Percentiles rank a stretch among this genome's conserved stretches.
phyloP scores from a whole-genome alignment of 139 green algal species.

The Dunaliella primolecta region DNA sequence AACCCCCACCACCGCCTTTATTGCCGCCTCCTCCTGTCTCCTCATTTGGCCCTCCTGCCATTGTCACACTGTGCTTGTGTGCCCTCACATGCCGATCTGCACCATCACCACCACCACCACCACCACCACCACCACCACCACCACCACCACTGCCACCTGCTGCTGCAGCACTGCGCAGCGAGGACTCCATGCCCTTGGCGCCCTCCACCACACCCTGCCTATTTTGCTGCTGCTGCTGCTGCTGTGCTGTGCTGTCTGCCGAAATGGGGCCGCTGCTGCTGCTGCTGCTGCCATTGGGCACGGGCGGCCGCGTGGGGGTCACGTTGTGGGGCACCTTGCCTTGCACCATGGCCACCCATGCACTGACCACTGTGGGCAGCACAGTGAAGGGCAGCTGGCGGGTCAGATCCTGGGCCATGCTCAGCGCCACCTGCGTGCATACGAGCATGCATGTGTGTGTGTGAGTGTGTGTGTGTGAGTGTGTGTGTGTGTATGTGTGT shows the following conservation, averaged over 20 bases:
- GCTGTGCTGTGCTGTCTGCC: no score
- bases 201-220: no score
- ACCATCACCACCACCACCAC: no score
- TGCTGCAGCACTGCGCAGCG: no score
- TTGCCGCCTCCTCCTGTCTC: background rate
- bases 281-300: background rate
- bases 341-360: constrained; percentile 25
- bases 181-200: no score
- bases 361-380: constrained; percentile 18
- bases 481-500: background rate
- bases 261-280: background rate
- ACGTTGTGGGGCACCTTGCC: background rate
- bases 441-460: no score
- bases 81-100: no score
- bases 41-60: background rate
- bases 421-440: constrained; percentile 29
- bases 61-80: no score
- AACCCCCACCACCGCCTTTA: background rate
- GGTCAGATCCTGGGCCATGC: constrained; percentile 29
- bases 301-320: background rate
- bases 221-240: no score
- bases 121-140: no score
- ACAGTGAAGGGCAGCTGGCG: constrained; percentile 31
- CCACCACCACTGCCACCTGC: no score
- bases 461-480: background rate